These are phyloP conservation scores for Lasiodiplodia citricola DNA, from an alignment of 2,329 filamentous ascomycete genomes.

Conservation along the genomic window DNA sequence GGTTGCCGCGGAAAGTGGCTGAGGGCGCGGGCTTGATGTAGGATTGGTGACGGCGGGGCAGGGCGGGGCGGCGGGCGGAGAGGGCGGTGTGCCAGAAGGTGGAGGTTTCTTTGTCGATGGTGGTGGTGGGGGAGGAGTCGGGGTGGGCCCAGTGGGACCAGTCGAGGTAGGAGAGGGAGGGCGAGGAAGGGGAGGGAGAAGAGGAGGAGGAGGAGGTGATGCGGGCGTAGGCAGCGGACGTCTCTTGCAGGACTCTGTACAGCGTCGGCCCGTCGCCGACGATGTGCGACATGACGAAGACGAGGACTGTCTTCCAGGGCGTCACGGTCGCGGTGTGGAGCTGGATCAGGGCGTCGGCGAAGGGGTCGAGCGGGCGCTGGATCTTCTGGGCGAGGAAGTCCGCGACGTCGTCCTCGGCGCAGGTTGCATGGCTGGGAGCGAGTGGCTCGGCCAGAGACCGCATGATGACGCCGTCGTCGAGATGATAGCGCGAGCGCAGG, in stretches of 20 bases:
- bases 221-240: not conserved
- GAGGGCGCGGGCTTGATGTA: not conserved
- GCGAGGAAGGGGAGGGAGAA: not conserved
- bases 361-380: not conserved
- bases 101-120: not conserved
- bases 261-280: constrained; percentile 17
- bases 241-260: constrained; percentile 1
- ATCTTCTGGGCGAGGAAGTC: constrained; percentile 9
- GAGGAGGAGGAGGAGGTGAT: not conserved
- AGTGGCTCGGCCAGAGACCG: not conserved
- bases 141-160: not conserved
- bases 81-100: not conserved
- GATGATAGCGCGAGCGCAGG: constrained; percentile 11
- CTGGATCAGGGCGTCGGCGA: not conserved
- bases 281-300: constrained; percentile 22
- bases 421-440: not conserved
- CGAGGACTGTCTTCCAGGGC: not conserved
- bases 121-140: not conserved
- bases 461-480: not conserved
- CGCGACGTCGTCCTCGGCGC: not conserved
- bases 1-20: not conserved
- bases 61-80: not conserved
- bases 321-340: not conserved
- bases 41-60: not conserved
- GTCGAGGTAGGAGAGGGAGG: not conserved